Conservation (phyloP, 164 flowering plant species). For the Vitis riparia region DNA sequence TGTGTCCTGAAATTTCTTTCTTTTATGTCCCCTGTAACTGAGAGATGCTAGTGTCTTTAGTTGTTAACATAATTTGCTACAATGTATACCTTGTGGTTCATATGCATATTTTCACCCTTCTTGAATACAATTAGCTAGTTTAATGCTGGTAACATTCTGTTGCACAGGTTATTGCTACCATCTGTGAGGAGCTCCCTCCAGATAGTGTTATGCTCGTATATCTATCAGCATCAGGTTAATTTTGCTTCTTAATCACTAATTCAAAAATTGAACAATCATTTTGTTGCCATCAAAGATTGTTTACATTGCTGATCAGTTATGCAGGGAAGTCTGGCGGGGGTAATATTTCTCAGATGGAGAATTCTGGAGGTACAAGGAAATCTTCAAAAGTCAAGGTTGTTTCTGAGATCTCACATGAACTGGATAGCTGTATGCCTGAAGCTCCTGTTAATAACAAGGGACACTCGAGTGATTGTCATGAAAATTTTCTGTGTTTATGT, state of each 20-base stretch:
- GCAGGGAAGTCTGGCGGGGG: slow-evolving; percentile 57
- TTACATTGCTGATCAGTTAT: slow-evolving; percentile 13
- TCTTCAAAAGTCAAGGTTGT: slow-evolving; percentile 38
- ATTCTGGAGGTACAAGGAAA: slow-evolving; percentile 51
- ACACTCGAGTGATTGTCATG: slow-evolving; percentile 37
- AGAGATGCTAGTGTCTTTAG: neutral
- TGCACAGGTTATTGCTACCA: slow-evolving; percentile 79
- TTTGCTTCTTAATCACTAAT: neutral
- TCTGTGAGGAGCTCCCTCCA: slow-evolving; percentile 85
- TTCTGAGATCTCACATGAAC: slow-evolving; percentile 33
- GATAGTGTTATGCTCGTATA: slow-evolving; percentile 78
- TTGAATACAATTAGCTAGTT: neutral
- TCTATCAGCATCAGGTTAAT: slow-evolving; percentile 81
- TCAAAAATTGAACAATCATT: neutral
- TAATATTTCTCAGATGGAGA: slow-evolving; percentile 39
- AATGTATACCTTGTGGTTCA: too few relatives aligned
- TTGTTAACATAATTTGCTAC: too few relatives aligned
- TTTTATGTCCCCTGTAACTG: neutral
- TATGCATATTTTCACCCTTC: neutral
- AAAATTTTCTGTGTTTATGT: slow-evolving; percentile 60
- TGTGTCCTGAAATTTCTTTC: neutral
- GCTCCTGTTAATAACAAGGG: slow-evolving; percentile 31
- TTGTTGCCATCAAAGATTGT: neutral
- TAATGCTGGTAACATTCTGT: slow-evolving; percentile 4
- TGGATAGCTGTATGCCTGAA: slow-evolving; percentile 26